phyloP scores from a whole-genome alignment of 345 rosid species.

The Salix viminalis region DNA sequence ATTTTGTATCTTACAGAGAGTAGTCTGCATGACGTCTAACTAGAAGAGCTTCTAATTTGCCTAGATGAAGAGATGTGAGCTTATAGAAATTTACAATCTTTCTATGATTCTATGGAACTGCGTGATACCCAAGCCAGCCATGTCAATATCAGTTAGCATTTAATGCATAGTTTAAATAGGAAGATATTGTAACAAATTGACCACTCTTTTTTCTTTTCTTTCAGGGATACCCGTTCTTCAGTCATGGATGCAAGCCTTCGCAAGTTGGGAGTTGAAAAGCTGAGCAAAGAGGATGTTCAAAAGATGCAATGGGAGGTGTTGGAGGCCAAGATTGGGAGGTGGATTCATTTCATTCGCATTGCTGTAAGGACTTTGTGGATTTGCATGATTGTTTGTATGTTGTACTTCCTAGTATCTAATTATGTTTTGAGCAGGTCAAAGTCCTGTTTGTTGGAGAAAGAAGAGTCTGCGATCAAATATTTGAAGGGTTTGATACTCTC shows the following conservation, averaged over 20 bases:
- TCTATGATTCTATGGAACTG: neutral
- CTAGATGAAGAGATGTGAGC: neutral
- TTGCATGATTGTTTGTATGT: neutral
- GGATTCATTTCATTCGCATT: constrained; percentile 99
- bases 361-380: constrained; percentile 57
- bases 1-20: neutral
- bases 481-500: constrained; percentile 77
- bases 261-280: constrained; percentile 92
- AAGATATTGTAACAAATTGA: neutral
- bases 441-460: constrained; percentile 90
- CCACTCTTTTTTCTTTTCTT: constrained; percentile 12
- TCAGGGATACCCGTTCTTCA: constrained; percentile 78
- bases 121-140: neutral
- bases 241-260: constrained; percentile 82
- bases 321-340: constrained; percentile 95
- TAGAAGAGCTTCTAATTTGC: neutral
- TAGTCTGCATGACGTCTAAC: neutral
- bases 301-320: constrained; percentile 97
- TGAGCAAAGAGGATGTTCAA: constrained; percentile 95
- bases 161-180: neutral
- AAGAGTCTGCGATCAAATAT: constrained; percentile 86
- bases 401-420: constrained; percentile 13
- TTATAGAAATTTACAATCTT: neutral
- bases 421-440: constrained; percentile 61
- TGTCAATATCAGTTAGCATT: neutral